Conservation (phyloP, 2,329 filamentous ascomycete species). For the Alternaria gansuensis region DNA sequence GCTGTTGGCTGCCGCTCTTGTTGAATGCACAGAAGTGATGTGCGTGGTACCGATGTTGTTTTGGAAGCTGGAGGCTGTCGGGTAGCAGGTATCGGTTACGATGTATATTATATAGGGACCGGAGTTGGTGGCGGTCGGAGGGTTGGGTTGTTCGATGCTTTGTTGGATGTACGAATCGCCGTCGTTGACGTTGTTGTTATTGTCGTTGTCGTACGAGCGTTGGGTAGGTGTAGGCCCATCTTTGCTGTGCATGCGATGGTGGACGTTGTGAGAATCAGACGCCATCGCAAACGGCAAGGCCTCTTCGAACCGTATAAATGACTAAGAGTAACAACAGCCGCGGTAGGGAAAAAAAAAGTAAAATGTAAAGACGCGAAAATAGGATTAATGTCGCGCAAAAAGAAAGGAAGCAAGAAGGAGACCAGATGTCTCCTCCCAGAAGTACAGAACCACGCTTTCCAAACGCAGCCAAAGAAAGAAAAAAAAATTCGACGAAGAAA, state of each 20-base stretch:
- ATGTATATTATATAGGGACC: slow-evolving; percentile 31
- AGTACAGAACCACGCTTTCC: not conserved
- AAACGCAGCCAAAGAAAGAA: not conserved
- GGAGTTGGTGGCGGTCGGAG: slow-evolving; percentile 8
- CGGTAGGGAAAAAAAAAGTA: not conserved
- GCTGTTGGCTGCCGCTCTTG: slow-evolving; percentile 28
- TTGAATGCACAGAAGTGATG: slow-evolving; percentile 36
- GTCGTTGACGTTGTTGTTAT: slow-evolving; percentile 8
- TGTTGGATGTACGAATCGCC: slow-evolving; percentile 19
- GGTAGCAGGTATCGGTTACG: slow-evolving; percentile 35
- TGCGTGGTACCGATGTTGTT: slow-evolving; percentile 28
- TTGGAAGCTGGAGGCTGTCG: slow-evolving; percentile 29
- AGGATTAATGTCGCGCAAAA: not conserved
- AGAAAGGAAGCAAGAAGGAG: not conserved
- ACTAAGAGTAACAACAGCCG: not conserved
- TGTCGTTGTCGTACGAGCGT: slow-evolving; percentile 4
- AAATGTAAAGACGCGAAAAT: not conserved
- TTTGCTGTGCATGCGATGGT: slow-evolving; percentile 3
- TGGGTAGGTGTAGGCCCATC: slow-evolving; percentile 22
- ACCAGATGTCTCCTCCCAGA: not conserved
- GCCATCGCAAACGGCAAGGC: slow-evolving; percentile 9
- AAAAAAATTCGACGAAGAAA: not conserved
- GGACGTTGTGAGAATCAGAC: slow-evolving; percentile 6
- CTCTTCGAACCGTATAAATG: not conserved
- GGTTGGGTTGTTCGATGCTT: slow-evolving; percentile 16